phyloP scores from a whole-genome alignment of 108 stramenopile genomes.

The Pseudonitzschia delicatissima region DNA sequence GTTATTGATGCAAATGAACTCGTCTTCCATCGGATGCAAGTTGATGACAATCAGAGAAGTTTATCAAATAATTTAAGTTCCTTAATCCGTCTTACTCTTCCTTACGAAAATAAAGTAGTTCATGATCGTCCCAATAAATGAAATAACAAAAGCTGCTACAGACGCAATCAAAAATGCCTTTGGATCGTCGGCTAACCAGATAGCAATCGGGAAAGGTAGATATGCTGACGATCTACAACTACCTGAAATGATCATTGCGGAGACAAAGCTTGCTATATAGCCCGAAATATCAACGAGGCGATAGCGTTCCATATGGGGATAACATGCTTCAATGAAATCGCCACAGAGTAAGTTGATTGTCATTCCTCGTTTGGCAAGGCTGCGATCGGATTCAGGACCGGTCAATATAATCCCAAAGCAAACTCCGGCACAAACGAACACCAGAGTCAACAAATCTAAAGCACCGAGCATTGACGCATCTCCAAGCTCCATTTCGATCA shows the following conservation, averaged over 20 bases:
- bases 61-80: not conserved
- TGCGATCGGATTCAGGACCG: not conserved
- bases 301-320: slow-evolving; percentile 75
- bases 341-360: slow-evolving; percentile 72
- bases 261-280: slow-evolving; percentile 36
- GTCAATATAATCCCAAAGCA: slow-evolving; percentile 53
- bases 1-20: no score
- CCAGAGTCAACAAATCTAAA: slow-evolving; percentile 71
- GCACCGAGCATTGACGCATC: slow-evolving; percentile 62
- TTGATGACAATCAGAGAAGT: no score
- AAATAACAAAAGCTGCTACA: slow-evolving; percentile 42
- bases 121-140: slow-evolving; percentile 37
- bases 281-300: slow-evolving; percentile 49
- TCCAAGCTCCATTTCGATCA: slow-evolving; percentile 78
- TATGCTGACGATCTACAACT: slow-evolving; percentile 46
- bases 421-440: slow-evolving; percentile 76
- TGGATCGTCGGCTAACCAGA: slow-evolving; percentile 51
- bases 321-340: slow-evolving; percentile 84
- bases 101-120: slow-evolving; percentile 5
- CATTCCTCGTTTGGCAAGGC: slow-evolving; percentile 51
- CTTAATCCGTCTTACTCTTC: not conserved
- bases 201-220: slow-evolving; percentile 50
- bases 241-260: slow-evolving; percentile 3
- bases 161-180: slow-evolving; percentile 36
- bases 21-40: no score